Evolutionary conservation across 2,329 filamentous ascomycete genomes (phyloP).

Genomic region (Stemphylium vesicarium): DNA sequence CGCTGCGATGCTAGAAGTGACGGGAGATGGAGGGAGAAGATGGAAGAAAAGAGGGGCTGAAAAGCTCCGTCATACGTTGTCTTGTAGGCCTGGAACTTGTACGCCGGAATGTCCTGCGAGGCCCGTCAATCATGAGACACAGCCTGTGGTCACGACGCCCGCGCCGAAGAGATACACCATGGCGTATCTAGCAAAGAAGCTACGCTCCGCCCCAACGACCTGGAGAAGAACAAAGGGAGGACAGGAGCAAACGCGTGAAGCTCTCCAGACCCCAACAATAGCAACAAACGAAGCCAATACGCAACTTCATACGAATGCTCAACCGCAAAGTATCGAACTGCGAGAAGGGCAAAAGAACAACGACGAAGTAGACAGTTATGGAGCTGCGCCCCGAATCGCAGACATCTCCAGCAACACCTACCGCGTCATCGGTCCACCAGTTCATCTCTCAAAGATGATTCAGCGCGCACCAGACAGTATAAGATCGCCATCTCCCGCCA

Average conservation of each 20-base stretch:
- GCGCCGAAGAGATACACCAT: conserved; percentile 1
- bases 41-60: not conserved
- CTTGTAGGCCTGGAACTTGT: not conserved
- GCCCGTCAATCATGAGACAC: not conserved
- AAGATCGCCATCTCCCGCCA: not conserved
- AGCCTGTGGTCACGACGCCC: not conserved
- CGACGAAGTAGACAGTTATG: not conserved
- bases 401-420: not conserved
- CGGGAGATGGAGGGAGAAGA: not conserved
- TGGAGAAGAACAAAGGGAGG: not conserved
- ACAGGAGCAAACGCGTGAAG: not conserved
- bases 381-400: not conserved
- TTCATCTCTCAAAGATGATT: not conserved
- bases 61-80: not conserved
- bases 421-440: not conserved
- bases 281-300: not conserved
- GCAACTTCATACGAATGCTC: not conserved
- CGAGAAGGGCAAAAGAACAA: not conserved
- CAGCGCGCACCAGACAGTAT: not conserved
- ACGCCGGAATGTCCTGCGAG: not conserved
- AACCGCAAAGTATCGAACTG: not conserved
- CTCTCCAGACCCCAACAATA: not conserved
- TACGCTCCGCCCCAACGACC: not conserved
- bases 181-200: conserved; percentile 1
- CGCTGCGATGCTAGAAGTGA: not conserved